A percentile compares a stretch with the other conserved stretches of the same genome.
These are phyloP conservation scores for Trametes elegans DNA, from an alignment of 768 basidiomycete genomes.

Conservation along the genomic window DNA sequence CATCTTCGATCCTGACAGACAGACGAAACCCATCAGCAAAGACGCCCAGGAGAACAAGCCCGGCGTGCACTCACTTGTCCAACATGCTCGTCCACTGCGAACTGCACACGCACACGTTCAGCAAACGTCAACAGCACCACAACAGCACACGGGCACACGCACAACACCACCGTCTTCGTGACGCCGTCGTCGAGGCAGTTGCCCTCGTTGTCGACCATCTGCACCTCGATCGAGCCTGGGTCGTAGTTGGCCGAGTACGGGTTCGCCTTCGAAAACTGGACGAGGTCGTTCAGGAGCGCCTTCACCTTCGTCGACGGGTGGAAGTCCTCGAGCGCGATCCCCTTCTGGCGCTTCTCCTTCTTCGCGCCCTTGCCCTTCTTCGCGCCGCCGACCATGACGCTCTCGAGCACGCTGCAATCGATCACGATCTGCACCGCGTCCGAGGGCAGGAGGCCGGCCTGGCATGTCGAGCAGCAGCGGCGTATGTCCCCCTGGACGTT, in stretches of 20 bases:
- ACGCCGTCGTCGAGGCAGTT: constrained; percentile 65
- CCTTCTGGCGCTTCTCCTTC: constrained; percentile 66
- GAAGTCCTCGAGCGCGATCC: constrained; percentile 50
- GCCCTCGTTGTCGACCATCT: constrained; percentile 75
- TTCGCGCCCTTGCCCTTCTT: constrained; percentile 68
- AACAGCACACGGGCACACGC: constrained; percentile 38
- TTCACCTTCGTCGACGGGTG: constrained; percentile 88
- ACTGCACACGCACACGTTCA: constrained; percentile 40
- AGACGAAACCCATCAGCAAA: neutral
- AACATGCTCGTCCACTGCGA: constrained; percentile 96
- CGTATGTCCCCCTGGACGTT: constrained; percentile 55
- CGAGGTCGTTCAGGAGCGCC: constrained; percentile 74
- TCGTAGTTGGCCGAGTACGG: constrained; percentile 89
- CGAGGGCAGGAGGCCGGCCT: constrained; percentile 55
- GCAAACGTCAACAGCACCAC: constrained; percentile 12
- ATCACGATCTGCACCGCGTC: constrained; percentile 85
- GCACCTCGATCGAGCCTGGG: constrained; percentile 65
- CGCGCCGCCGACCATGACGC: constrained; percentile 20
- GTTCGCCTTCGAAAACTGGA: constrained; percentile 79
- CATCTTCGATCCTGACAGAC: constrained; percentile 75
- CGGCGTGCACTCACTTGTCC: constrained; percentile 63
- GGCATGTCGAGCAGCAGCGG: constrained; percentile 77
- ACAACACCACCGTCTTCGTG: constrained; percentile 96
- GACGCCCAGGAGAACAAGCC: neutral
- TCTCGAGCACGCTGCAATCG: constrained; percentile 45